These are phyloP conservation scores for Tulasnella sp. DNA, from an alignment of 768 basidiomycete species.

Conservation along the genomic window DNA sequence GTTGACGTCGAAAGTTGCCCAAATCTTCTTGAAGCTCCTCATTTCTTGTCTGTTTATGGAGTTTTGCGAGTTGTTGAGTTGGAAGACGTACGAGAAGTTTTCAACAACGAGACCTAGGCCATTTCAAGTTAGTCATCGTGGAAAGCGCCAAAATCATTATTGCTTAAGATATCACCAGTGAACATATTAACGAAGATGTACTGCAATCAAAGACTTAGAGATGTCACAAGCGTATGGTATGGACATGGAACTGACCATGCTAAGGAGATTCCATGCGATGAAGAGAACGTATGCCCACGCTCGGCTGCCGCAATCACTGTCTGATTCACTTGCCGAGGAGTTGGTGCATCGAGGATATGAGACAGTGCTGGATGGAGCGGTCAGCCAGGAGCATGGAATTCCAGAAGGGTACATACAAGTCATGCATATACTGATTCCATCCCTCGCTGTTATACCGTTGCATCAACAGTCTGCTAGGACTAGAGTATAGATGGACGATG, in stretches of 20 bases:
- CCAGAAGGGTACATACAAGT: constrained; percentile 52
- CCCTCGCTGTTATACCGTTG: constrained; percentile 50
- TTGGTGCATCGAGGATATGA: constrained; percentile 75
- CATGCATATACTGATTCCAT: constrained; percentile 98
- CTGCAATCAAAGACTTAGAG: constrained; percentile 33
- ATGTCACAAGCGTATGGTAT: neutral
- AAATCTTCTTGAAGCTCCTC: constrained; percentile 88
- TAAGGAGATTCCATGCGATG: constrained; percentile 89
- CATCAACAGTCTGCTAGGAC: neutral
- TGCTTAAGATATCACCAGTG: constrained; percentile 48
- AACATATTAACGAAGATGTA: constrained; percentile 96
- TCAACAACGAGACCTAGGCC: constrained; percentile 75
- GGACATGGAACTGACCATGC: constrained; percentile 67
- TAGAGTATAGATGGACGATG: constrained; percentile 6
- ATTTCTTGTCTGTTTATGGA: constrained; percentile 84
- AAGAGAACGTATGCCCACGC: constrained; percentile 79
- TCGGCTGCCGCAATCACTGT: constrained; percentile 81
- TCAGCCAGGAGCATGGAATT: neutral
- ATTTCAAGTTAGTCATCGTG: neutral
- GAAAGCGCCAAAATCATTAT: neutral
- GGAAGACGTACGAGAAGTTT: constrained; percentile 92
- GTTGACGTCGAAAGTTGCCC: constrained; percentile 74
- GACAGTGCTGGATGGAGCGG: constrained; percentile 43
- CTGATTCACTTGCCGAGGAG: constrained; percentile 32
- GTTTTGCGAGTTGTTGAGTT: constrained; percentile 69